Conservation (phyloP, 2,329 filamentous ascomycete genomes). For the Talaromyces sp. region DNA sequence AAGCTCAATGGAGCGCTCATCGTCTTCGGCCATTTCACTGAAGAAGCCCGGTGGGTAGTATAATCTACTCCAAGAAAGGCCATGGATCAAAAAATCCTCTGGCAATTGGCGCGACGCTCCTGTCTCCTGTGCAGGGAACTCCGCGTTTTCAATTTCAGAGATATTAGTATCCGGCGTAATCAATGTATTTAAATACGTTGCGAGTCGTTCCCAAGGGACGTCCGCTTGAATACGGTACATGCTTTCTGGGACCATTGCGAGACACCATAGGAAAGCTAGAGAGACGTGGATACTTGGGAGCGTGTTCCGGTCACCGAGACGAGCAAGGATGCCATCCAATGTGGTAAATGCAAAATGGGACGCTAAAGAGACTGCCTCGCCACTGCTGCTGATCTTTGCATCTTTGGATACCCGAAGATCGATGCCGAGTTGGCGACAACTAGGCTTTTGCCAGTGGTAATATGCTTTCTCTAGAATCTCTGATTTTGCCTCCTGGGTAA, state of each 20-base stretch:
- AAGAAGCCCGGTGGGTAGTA: constrained; percentile 55
- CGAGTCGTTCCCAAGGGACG: constrained; percentile 52
- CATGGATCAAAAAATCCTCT: constrained; percentile 59
- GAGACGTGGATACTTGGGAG: constrained; percentile 55
- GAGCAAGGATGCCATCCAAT: constrained; percentile 44
- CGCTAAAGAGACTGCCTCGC: constrained; percentile 36
- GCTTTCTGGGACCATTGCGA: constrained; percentile 36
- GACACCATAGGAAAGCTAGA: constrained; percentile 51
- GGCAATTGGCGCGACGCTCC: constrained; percentile 48
- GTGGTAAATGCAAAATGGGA: constrained; percentile 43
- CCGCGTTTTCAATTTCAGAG: constrained; percentile 33
- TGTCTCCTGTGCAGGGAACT: constrained; percentile 44
- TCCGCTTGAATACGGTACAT: constrained; percentile 41
- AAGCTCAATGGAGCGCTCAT: constrained; percentile 52
- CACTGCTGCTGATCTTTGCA: constrained; percentile 20
- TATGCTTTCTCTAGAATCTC: constrained; percentile 23
- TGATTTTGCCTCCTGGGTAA: constrained; percentile 18
- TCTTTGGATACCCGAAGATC: background rate
- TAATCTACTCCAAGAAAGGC: constrained; percentile 51
- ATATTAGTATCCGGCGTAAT: constrained; percentile 38
- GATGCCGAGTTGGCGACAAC: constrained; percentile 3
- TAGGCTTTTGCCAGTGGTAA: constrained; percentile 23
- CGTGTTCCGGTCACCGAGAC: constrained; percentile 51
- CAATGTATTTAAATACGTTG: constrained; percentile 54
- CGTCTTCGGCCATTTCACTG: constrained; percentile 50